Base-by-base conservation (phyloP, 306 rosid genomes). In the Cucurbita ficifolia region DNA sequence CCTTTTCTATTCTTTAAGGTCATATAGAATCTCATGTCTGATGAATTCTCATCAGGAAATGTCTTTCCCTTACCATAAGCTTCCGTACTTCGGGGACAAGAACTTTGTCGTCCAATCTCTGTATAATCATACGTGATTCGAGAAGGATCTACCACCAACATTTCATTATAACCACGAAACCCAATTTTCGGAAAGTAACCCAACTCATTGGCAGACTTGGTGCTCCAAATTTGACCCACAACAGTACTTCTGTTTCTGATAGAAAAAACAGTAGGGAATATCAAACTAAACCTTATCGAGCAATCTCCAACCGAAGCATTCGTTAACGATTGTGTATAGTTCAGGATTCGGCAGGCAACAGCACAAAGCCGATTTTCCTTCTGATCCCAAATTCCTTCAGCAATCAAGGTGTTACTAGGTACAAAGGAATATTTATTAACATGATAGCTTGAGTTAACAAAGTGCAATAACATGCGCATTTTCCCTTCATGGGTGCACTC, bases 351-450 rank as follows among this genome's bases (percentile, higher is more conserved):
- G 81, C 94, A 90, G 0, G 81, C 98, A 65, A 81, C 79, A 17
- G 79, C 92, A 52, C 94, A 83, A 11, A 90, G 79, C 43, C 38
- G 82, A 39, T 81, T 87, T 78, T 78, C 86, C 77, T 85, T 83
- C 83, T 83, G 88, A 78, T 93, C 88, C 98, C 97, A 90, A n/a
- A 46, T 57, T 36, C 92, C 98, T 80, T 90, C 96, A 42, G 92
- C 84, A 76, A 90, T 57, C 67, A 90, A 76, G 0, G 87, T 86
- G 0, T 80, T 61, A 61, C 78, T 84, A 1, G 93, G 94, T 19
- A 80, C 60, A 74, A 87, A 87, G 0, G 92, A 87, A 83, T 88
- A 81, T 17, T 55, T 17, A 39, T 10, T 3, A 17, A 62, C 80
- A 52, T 10, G 35, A 58, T 77, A 69, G 49, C 61, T 72, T 7